Evolutionary conservation across 2,329 filamentous ascomycete species (phyloP).

Genomic region (Xylaria sp.): DNA sequence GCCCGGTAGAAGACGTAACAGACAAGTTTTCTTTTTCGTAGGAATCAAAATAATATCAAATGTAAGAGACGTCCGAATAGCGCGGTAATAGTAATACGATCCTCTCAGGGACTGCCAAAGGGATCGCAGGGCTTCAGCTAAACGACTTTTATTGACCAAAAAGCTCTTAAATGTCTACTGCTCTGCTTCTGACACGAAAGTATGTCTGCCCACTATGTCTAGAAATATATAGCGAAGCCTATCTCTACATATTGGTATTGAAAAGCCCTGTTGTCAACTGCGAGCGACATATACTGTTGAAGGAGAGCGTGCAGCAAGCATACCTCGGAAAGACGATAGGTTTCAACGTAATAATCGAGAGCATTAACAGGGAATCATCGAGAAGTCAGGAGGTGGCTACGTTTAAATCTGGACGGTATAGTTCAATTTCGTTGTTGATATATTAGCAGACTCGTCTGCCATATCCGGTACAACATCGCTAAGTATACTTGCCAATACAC

Average conservation of each 20-base stretch:
- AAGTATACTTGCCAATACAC: neutral
- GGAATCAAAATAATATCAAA: no score
- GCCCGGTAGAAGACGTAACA: no score
- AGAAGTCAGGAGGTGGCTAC: no score
- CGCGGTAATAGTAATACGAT: neutral
- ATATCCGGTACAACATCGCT: neutral
- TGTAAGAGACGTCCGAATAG: no score
- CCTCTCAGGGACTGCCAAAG: neutral
- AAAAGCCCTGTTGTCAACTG: no score
- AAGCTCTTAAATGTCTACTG: neutral
- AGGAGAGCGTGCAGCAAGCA: neutral
- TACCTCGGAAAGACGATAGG: neutral
- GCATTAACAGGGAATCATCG: neutral
- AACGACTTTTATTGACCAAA: neutral
- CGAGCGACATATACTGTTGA: neutral
- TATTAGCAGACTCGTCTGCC: neutral
- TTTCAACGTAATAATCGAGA: neutral
- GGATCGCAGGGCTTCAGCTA: neutral
- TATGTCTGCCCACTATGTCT: neutral
- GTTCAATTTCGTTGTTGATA: neutral
- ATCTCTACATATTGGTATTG: no score
- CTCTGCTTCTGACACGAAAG: neutral
- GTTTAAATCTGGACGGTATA: neutral
- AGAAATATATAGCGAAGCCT: no score
- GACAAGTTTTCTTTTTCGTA: no score